Conservation (phyloP, 495 filamentous ascomycete genomes). For the Aspergillus wentii region DNA sequence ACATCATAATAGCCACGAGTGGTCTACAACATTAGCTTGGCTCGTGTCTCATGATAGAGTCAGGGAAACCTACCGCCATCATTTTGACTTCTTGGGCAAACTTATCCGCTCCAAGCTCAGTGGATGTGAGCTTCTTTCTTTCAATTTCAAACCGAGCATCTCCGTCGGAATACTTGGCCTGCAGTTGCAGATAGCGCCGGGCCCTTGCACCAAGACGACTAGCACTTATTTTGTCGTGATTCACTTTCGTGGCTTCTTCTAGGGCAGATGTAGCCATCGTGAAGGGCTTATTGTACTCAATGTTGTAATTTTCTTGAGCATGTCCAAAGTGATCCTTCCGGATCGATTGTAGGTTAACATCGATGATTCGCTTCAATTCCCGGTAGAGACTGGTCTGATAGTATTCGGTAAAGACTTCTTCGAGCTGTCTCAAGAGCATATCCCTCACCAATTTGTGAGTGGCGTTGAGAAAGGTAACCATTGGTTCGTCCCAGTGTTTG, state of each 20-base stretch:
- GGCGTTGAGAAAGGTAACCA: slow-evolving; percentile 23
- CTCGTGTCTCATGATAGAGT: neutral
- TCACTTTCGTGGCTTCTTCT: slow-evolving; percentile 9
- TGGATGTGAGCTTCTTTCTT: slow-evolving; percentile 14
- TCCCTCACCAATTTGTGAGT: slow-evolving; percentile 24
- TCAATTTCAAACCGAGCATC: slow-evolving; percentile 12
- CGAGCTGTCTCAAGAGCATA: slow-evolving; percentile 24
- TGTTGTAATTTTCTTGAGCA: slow-evolving; percentile 16
- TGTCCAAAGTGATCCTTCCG: slow-evolving; percentile 16
- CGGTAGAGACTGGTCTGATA: slow-evolving; percentile 33
- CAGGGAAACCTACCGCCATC: slow-evolving; percentile 41
- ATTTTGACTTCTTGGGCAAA: slow-evolving; percentile 43
- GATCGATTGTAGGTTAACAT: slow-evolving; percentile 20
- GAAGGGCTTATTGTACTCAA: slow-evolving; percentile 30
- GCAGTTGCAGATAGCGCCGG: slow-evolving; percentile 8
- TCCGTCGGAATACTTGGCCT: slow-evolving; percentile 4
- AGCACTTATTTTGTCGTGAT: slow-evolving; percentile 3
- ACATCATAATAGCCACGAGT: slow-evolving; percentile 50
- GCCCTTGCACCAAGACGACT: slow-evolving; percentile 12
- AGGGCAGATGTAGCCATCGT: slow-evolving; percentile 25
- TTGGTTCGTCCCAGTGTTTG: slow-evolving; percentile 31
- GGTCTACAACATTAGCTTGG: slow-evolving; percentile 19
- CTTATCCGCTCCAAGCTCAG: slow-evolving; percentile 35
- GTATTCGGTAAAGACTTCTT: slow-evolving; percentile 29
- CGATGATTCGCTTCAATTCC: slow-evolving; percentile 22